Percentiles rank a stretch among this genome's conserved stretches.
phyloP scores from a whole-genome alignment of 805 yeast species.

The Starmerella apis region DNA sequence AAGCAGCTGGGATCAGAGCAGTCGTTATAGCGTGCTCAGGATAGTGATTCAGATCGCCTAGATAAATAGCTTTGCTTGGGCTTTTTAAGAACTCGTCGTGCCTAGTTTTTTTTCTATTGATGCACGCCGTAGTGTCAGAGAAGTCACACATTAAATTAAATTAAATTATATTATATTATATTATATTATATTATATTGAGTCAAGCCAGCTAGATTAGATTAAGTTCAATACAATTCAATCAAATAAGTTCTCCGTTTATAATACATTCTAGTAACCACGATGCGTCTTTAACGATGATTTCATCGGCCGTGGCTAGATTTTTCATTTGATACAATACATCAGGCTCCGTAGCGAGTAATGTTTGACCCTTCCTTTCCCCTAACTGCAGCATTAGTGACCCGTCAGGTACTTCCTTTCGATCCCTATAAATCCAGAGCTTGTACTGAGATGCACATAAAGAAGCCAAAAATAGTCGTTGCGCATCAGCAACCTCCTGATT shows the following conservation, averaged over 20 bases:
- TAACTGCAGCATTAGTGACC: conserved; percentile 23
- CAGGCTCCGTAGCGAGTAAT: conserved; percentile 6
- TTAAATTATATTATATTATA: too few species aligned
- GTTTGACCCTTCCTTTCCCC: conserved; percentile 7
- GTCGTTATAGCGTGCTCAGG: conserved; percentile 15
- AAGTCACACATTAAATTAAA: conserved; percentile 25
- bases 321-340: conserved; percentile 13
- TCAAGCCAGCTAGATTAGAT: too few species aligned
- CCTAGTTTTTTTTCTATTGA: conserved; percentile 10
- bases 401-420: conserved; percentile 14
- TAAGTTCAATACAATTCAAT: background rate
- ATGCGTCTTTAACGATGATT: conserved; percentile 20
- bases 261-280: conserved; percentile 30
- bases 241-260: conserved; percentile 28
- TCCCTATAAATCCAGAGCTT: conserved; percentile 9
- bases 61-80: conserved; percentile 21
- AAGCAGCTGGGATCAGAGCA: background rate
- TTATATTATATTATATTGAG: too few species aligned
- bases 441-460: conserved; percentile 14
- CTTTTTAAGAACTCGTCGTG: conserved; percentile 30
- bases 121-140: conserved; percentile 31
- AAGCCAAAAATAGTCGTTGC: conserved; percentile 12
- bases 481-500: background rate
- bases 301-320: conserved; percentile 15
- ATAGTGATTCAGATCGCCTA: conserved; percentile 30